Evolutionary conservation across 2,329 filamentous ascomycete species (phyloP), one percentile per base, ranked within the genome.

Genomic region (Sporothrix curviconia): DNA sequence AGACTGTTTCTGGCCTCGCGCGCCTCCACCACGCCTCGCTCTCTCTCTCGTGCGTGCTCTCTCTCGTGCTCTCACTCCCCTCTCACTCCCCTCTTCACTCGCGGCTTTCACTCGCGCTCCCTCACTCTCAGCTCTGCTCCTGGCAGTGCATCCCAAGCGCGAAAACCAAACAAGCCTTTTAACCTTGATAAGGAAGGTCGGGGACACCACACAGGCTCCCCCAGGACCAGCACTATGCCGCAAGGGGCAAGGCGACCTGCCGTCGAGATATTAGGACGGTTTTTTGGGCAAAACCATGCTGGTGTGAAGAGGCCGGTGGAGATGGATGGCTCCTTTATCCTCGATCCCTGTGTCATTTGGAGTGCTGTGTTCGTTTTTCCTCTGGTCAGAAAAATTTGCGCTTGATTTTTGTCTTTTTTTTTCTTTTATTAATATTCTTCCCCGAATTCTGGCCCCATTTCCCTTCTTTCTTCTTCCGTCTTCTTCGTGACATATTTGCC

Each of bases 181-280:
- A 46, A 47, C 52, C 52, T 55, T 55, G 52, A 55, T 55, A 47
- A 55, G 52, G 52, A 55, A 55, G 52, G 52, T 55, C 52, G 39
- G 51, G 39, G n/a, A 28, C 50, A 28, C 7, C 19, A 22, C 5
- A n/a, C n/a, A 15, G 36, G 25, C 39, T 43, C 25, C 28, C 36
- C 34, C 25, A 36, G 25, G 17, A 32, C n/a, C 4, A 32, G 34
- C 28, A 37, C 55, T 52, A 57, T 15, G 15, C 46, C 49, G 7
- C 15, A 57, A 52, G 8, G 11, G 47, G 55, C 19, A 46, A 44
- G 39, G 46, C 46, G 47, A 25, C 19, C 22, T 52, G 55, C 47
- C 47, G 47, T 52, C 55, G 55, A 52, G 30, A 37, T 57, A 57
- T 57, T 57, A 32, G 55, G 30, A 22, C 15, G 46, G 34, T 28